Evolutionary conservation across 805 yeast genomes (phyloP).

Genomic region (Hagleromyces aurorensis): DNA sequence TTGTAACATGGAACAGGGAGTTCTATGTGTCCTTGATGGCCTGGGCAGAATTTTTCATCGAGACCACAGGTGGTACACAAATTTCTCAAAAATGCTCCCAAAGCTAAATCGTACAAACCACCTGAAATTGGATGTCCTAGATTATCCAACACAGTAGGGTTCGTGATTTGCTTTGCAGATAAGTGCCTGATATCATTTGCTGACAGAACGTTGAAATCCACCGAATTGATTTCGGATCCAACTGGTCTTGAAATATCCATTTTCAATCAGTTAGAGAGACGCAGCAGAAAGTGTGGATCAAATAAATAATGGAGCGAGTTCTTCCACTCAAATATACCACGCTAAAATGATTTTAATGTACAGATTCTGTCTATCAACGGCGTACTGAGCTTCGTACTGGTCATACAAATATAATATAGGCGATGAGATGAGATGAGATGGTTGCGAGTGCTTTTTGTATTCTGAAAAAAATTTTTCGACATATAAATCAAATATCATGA

Average conservation of each 20-base stretch:
- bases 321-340: background rate
- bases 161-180: slow-evolving; percentile 91
- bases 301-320: no score
- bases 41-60: slow-evolving; percentile 92
- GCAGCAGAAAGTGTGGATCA: slow-evolving; percentile 1
- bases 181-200: slow-evolving; percentile 75
- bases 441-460: no score
- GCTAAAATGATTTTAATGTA: no score
- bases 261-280: slow-evolving; percentile 2
- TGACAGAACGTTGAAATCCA: slow-evolving; percentile 82
- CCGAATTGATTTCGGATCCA: slow-evolving; percentile 87
- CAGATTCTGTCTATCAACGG: background rate
- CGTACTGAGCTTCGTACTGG: no score
- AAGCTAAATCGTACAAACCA: slow-evolving; percentile 89
- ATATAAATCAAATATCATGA: no score
- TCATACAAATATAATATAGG: no score
- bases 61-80: slow-evolving; percentile 93
- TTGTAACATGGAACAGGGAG: slow-evolving; percentile 93
- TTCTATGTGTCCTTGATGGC: slow-evolving; percentile 97
- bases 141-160: slow-evolving; percentile 92
- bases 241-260: slow-evolving; percentile 98
- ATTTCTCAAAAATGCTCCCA: slow-evolving; percentile 88
- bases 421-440: no score
- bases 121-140: slow-evolving; percentile 92
- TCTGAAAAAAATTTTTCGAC: no score